Evolutionary conservation across 2,329 filamentous ascomycete species (phyloP).

Genomic region (Fusarium xylarioides): DNA sequence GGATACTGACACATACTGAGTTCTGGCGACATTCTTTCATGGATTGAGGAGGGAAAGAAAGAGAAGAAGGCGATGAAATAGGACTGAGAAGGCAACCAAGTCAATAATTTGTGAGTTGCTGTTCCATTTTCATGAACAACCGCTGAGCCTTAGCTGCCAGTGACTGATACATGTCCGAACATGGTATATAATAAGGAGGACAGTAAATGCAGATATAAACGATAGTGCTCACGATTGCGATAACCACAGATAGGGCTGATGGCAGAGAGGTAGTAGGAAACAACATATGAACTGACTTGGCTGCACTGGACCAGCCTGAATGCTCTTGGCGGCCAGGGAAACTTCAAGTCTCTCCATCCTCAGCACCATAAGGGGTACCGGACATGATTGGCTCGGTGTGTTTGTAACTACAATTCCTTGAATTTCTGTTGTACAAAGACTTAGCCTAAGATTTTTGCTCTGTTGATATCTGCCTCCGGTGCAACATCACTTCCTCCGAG

Average conservation of each 20-base stretch:
- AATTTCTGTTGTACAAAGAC: neutral
- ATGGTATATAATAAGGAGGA: neutral
- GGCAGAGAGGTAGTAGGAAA: neutral
- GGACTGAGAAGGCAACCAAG: too few species aligned
- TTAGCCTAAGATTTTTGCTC: neutral
- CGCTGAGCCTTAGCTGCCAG: neutral
- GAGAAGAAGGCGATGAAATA: too few species aligned
- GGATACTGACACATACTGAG: too few species aligned
- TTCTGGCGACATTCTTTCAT: too few species aligned
- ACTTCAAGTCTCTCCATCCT: neutral
- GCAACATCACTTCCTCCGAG: neutral
- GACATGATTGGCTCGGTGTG: neutral
- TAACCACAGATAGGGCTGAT: neutral
- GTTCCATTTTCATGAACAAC: too few species aligned
- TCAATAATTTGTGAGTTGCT: too few species aligned
- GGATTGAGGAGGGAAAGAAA: too few species aligned
- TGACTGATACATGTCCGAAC: neutral
- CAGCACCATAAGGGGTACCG: fast-evolving
- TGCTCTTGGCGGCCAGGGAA: neutral
- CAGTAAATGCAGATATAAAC: neutral
- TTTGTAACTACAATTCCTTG: neutral
- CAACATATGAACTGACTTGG: neutral
- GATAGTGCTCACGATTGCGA: neutral
- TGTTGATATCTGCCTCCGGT: neutral
- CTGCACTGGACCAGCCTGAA: neutral